These are phyloP conservation scores for Penicillium paxilli DNA, from an alignment of 495 filamentous ascomycete genomes.

Conservation along the genomic window DNA sequence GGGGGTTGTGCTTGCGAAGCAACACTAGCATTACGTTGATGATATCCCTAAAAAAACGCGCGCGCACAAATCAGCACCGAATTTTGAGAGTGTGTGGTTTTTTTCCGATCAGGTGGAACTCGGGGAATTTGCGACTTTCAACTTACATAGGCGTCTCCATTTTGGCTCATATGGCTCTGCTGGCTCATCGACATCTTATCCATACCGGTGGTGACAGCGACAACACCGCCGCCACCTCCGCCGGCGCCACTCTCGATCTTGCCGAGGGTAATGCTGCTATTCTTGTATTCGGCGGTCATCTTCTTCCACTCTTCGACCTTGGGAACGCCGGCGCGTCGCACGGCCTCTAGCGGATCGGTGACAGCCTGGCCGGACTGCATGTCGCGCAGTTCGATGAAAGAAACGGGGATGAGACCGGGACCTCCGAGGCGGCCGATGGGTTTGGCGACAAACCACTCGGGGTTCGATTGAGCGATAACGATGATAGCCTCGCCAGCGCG, in stretches of 20 bases:
- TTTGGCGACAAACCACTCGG: conserved; percentile 99
- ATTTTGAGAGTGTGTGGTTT: too few relatives aligned
- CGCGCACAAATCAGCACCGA: neutral
- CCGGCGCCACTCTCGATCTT: conserved; percentile 62
- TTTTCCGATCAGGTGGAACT: too few relatives aligned
- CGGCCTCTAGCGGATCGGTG: conserved; percentile 79
- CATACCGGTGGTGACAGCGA: conserved; percentile 67
- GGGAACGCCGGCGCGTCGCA: conserved; percentile 88
- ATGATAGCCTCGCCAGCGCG: conserved; percentile 96
- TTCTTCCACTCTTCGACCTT: conserved; percentile 99
- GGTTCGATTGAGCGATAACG: conserved; percentile 98
- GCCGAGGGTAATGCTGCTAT: conserved; percentile 93
- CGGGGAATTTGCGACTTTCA: too few relatives aligned
- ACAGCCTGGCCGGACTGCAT: conserved; percentile 86
- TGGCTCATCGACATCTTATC: conserved; percentile 73
- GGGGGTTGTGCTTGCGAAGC: conserved; percentile 26
- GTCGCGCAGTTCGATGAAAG: conserved; percentile 94
- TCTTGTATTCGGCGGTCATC: conserved; percentile 99
- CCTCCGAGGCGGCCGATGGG: conserved; percentile 93
- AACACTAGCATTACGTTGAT: conserved; percentile 48
- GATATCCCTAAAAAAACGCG: conserved; percentile 31
- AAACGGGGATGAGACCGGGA: conserved; percentile 93
- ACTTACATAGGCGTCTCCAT: conserved; percentile 51
- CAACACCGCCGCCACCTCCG: conserved; percentile 27
- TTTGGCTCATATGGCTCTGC: conserved; percentile 37